Base-by-base conservation (phyloP, 2,329 filamentous ascomycete species). In the Colletotrichum lupini region DNA sequence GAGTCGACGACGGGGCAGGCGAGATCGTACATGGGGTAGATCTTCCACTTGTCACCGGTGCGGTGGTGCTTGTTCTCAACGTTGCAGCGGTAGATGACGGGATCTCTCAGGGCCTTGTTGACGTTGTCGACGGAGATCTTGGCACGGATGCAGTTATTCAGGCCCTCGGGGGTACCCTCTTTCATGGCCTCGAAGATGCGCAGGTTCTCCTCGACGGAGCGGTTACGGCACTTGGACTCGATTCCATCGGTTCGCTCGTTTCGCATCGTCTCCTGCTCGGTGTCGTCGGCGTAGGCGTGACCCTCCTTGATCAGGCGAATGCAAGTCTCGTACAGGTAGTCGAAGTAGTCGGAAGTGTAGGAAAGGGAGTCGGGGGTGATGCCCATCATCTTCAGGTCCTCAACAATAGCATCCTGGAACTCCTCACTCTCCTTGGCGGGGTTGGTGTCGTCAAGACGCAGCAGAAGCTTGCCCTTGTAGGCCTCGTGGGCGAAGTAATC, bases 391-490 rank as follows among this genome's bases (percentile, higher is more conserved):
- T 92, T 91, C 63, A 98, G 89, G 83, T 99, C 97, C 85, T 98
- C 93, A 52, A 98, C 87, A 75, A 99, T 99, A 5, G 95, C 90
- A 83, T 98, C 95, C 82, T 98, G 93, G 82, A 93, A 99, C 85
- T 98, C 97, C 82, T 96, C 92, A 87, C 97, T 98, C 88, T 99
- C 97, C 83, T 98, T 98, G 73, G 93, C 92, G 8, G 97, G 97
- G 84, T 99, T 99, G 69, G 97, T 99, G 81, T 99, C 97, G 81
- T 99, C 97, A 80, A 99, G 97, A 73, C 97, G 94, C 62, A 98
- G 90, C 73, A 97, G 92, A 78, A 99, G 88, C 79, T 93, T 97
- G 79, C 97, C 97, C 74, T 96, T 92, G 87, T 97, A 97, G 78
- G 95, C 94, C 82, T 95, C 93, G 83, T 98, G 95, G 57, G 95